phyloP scores from a whole-genome alignment of 106 monocot species.

The Allium fistulosum region DNA sequence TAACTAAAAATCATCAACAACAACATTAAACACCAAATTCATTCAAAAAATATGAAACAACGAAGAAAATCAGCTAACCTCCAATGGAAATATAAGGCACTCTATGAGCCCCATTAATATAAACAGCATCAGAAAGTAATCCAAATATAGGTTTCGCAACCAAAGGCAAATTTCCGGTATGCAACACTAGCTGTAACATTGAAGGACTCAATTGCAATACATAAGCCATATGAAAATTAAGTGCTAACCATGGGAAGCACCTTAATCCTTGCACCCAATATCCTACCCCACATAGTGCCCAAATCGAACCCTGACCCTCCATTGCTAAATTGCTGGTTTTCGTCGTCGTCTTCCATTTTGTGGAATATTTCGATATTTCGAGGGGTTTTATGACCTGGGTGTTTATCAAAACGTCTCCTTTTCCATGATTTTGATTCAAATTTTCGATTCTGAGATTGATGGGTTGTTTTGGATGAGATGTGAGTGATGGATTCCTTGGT shows the following conservation, averaged over 20 bases:
- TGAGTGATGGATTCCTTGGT: not conserved
- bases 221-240: constrained; percentile 70
- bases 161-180: constrained; percentile 64
- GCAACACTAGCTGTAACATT: constrained; percentile 69
- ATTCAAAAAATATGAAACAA: too few relatives aligned
- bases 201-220: constrained; percentile 53
- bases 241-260: constrained; percentile 90
- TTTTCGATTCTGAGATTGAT: not conserved
- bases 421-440: not conserved
- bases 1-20: too few relatives aligned
- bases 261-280: constrained; percentile 92
- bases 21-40: too few relatives aligned
- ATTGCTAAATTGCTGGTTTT: not conserved
- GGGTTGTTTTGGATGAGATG: not conserved
- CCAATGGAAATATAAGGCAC: constrained; percentile 87
- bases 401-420: not conserved
- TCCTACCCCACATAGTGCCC: constrained; percentile 49
- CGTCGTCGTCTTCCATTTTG: not conserved
- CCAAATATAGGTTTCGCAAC: constrained; percentile 91
- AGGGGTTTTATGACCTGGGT: not conserved
- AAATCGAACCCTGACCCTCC: constrained; percentile 13
- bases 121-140: constrained; percentile 72
- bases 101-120: constrained; percentile 55
- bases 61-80: constrained; percentile 25
- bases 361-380: not conserved